A percentile compares a stretch with the other conserved stretches of the same genome.
Conservation (phyloP, 1,284 basidiomycete genomes). For the Mycosarcoma mackinlayi region DNA sequence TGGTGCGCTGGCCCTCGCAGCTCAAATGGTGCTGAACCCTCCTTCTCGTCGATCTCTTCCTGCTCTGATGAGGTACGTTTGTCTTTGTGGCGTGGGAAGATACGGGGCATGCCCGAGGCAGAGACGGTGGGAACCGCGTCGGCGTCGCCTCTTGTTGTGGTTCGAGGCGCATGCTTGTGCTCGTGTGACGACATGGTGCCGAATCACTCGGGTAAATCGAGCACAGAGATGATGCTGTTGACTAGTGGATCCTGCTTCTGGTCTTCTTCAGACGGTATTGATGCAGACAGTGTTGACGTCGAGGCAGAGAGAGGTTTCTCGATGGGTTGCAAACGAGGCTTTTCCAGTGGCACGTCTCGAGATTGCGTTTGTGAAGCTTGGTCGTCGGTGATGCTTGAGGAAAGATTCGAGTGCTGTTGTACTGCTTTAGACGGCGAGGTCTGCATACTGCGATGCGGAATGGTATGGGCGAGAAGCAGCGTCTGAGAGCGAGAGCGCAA, state of each 20-base stretch:
- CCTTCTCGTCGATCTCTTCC: slow-evolving; percentile 33
- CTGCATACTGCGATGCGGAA: slow-evolving; percentile 14
- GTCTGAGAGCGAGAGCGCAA: neutral
- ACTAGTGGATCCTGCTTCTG: slow-evolving; percentile 14
- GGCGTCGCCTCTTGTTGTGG: slow-evolving; percentile 8
- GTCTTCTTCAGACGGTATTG: neutral
- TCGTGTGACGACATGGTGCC: slow-evolving; percentile 13
- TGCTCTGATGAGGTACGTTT: slow-evolving; percentile 17
- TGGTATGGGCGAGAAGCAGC: neutral
- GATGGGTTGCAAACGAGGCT: slow-evolving; percentile 20
- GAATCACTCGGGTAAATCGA: slow-evolving; percentile 17
- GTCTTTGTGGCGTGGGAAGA: slow-evolving; percentile 49
- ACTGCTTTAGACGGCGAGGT: neutral
- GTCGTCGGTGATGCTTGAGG: neutral
- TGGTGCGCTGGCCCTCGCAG: slow-evolving; percentile 6
- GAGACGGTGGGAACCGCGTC: slow-evolving; percentile 55
- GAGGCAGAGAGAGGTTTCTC: slow-evolving; percentile 7
- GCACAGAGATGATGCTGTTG: slow-evolving; percentile 30
- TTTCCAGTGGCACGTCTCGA: neutral
- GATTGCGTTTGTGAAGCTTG: neutral
- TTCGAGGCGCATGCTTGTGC: slow-evolving; percentile 25
- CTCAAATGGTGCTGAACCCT: slow-evolving; percentile 18
- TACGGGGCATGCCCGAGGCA: slow-evolving; percentile 55
- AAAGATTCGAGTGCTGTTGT: neutral
- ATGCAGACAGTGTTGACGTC: neutral